Conservation (phyloP, 139 green algal genomes). For the Pleodorina starrii region DNA sequence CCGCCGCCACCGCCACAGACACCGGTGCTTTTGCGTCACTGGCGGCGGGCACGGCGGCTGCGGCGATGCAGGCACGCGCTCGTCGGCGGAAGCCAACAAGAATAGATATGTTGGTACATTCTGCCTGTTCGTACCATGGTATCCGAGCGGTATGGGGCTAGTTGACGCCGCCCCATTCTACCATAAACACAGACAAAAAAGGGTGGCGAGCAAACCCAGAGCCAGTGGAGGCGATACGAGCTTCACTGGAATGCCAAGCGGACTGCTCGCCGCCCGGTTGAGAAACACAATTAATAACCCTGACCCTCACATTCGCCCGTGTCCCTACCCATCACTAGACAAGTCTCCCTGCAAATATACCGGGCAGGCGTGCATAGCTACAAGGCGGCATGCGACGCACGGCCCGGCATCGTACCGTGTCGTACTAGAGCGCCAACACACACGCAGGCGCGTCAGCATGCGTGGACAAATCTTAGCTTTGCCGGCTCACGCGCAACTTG, state of each 20-base stretch:
- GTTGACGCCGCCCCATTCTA: neutral
- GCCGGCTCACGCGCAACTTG: neutral
- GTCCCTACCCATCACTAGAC: too few species aligned
- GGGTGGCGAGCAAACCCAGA: neutral
- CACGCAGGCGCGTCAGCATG: neutral
- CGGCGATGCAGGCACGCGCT: too few species aligned
- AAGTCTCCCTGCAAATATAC: neutral
- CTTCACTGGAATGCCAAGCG: neutral
- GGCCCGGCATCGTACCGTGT: neutral
- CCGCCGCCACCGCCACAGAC: too few species aligned
- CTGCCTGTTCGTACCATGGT: neutral
- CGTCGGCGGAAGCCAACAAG: too few species aligned
- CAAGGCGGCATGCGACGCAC: neutral
- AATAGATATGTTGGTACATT: neutral
- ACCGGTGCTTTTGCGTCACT: too few species aligned
- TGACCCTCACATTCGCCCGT: neutral
- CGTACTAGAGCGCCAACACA: neutral
- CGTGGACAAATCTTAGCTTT: neutral
- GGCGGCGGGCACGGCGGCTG: too few species aligned
- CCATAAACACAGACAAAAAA: neutral
- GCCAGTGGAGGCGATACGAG: neutral
- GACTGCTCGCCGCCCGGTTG: neutral
- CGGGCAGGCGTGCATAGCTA: neutral
- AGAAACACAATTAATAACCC: neutral
- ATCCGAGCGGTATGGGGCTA: neutral